Conservation (phyloP, 2,329 filamentous ascomycete genomes). For the Fusarium temperatum region DNA sequence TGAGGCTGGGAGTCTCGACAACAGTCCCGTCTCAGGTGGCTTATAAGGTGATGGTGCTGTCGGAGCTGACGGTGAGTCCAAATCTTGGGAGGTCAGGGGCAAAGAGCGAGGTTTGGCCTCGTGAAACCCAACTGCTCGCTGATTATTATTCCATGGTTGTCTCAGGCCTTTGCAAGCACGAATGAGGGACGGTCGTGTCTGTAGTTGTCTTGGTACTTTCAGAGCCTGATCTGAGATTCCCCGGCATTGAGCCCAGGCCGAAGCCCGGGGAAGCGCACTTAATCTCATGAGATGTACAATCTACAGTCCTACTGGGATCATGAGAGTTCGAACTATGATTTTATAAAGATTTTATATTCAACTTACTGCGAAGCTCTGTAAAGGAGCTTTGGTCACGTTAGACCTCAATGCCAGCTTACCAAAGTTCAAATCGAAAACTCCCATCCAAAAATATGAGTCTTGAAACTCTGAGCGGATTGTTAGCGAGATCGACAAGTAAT, state of each 20-base stretch:
- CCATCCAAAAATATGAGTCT: constrained; percentile 19
- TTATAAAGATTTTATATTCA: not conserved
- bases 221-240: constrained; percentile 23
- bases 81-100: constrained; percentile 20
- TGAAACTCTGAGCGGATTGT: constrained; percentile 1
- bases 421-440: constrained; percentile 1
- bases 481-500: not conserved
- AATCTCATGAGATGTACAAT: constrained; percentile 33
- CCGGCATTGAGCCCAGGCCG: constrained; percentile 36
- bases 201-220: constrained; percentile 6
- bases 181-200: constrained; percentile 8
- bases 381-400: not conserved
- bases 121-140: constrained; percentile 38
- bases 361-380: constrained; percentile 20
- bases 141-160: constrained; percentile 19
- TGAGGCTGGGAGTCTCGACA: constrained; percentile 73
- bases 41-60: constrained; percentile 57
- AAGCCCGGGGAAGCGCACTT: constrained; percentile 33
- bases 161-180: not conserved
- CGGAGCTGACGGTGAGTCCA: constrained; percentile 15
- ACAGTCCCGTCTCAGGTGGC: constrained; percentile 75
- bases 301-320: constrained; percentile 9
- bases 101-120: constrained; percentile 32
- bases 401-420: constrained; percentile 1
- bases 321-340: constrained; percentile 17